Percentiles rank a stretch among this genome's conserved stretches.
phyloP scores from a whole-genome alignment of 495 filamentous ascomycete genomes.

The Hypoxylon crocopeplum region DNA sequence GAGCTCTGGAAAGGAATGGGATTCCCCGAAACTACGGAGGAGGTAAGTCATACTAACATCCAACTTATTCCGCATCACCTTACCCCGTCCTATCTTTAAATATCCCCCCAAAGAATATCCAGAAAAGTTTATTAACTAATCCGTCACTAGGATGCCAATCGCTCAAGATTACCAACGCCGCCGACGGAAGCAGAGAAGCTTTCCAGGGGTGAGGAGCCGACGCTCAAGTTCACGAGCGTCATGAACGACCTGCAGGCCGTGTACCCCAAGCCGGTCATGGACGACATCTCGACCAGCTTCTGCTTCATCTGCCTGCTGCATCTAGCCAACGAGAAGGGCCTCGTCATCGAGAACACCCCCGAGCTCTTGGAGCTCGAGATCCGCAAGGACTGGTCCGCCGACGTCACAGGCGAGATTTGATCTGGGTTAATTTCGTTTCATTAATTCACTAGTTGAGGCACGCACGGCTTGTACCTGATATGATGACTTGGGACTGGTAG shows the following conservation, averaged over 20 bases:
- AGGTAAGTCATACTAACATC: constrained; percentile 43
- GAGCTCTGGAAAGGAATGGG: constrained; percentile 95
- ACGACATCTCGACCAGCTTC: constrained; percentile 94
- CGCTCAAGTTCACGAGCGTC: constrained; percentile 83
- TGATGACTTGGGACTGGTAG: constrained; percentile 6
- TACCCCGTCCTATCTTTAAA: not conserved
- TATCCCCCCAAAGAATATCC: no score
- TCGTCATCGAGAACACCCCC: constrained; percentile 69
- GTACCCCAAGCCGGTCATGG: constrained; percentile 82
- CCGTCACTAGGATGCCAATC: constrained; percentile 34
- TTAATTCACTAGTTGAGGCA: no score
- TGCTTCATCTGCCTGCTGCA: constrained; percentile 98
- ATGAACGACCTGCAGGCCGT: constrained; percentile 88
- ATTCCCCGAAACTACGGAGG: constrained; percentile 53
- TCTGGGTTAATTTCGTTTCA: no score
- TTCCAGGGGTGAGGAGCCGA: constrained; percentile 44
- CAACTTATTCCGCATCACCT: not conserved
- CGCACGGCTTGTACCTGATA: not conserved
- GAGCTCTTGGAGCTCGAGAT: constrained; percentile 64
- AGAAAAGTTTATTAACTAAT: constrained; percentile 7
- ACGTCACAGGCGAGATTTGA: constrained; percentile 47
- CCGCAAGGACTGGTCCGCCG: constrained; percentile 61
- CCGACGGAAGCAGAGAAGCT: constrained; percentile 28
- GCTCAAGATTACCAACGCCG: constrained; percentile 42
- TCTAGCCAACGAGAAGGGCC: constrained; percentile 95